Percentiles rank a stretch among this genome's conserved stretches.
phyloP scores from a whole-genome alignment of 2,329 filamentous ascomycete species.

The Colletotrichum sojae region DNA sequence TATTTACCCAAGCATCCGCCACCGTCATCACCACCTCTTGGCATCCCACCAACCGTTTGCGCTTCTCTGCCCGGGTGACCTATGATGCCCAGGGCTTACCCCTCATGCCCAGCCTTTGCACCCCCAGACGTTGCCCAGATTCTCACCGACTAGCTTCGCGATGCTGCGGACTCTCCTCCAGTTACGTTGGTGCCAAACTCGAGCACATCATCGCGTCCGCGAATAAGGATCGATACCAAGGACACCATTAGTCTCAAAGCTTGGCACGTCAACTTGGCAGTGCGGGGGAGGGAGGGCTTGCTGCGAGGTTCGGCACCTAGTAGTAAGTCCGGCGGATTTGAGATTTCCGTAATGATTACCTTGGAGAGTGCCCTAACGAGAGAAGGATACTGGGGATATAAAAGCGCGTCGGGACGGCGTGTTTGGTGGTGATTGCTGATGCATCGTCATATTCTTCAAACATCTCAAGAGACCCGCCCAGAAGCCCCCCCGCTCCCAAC shows the following conservation, averaged over 20 bases:
- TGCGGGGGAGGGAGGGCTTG: not conserved
- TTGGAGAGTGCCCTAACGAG: not conserved
- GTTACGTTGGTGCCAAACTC: not conserved
- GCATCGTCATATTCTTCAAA: not conserved
- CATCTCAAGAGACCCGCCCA: not conserved
- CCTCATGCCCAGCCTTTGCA: conserved; percentile 13
- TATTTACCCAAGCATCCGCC: not conserved
- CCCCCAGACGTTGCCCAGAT: not conserved
- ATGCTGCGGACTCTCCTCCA: not conserved
- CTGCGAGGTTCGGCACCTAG: not conserved
- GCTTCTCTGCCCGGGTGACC: conserved; percentile 1
- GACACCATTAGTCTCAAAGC: not conserved
- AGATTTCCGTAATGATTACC: not conserved
- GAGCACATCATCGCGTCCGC: not conserved
- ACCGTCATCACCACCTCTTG: not conserved
- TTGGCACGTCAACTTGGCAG: conserved; percentile 24
- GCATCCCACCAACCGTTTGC: not conserved
- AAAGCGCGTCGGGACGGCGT: not conserved
- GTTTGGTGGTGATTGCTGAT: not conserved
- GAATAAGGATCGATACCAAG: conserved; percentile 13
- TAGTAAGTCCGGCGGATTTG: not conserved
- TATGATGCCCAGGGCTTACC: not conserved
- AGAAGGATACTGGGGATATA: not conserved
- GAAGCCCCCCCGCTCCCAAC: not conserved
- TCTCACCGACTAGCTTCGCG: not conserved